phyloP scores from a whole-genome alignment of 2,329 filamentous ascomycete species.

The Neopestalotiopsis sp. region DNA sequence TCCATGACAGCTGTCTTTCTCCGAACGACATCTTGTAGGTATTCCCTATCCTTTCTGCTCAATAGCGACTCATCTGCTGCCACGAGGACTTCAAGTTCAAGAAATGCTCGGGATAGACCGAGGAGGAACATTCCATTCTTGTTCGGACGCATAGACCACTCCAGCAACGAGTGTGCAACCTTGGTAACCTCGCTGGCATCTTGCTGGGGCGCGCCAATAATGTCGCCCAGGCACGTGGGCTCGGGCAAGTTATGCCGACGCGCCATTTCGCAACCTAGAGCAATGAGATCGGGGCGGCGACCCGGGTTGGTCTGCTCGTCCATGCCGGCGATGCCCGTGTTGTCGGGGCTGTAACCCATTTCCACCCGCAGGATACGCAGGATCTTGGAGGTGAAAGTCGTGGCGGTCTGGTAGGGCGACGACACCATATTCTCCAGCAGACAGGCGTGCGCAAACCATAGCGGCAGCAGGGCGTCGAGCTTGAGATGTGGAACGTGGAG shows the following conservation, averaged over 20 bases:
- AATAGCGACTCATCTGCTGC: too few relatives aligned
- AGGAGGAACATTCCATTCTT: neutral
- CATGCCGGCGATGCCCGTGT: neutral
- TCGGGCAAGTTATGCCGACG: neutral
- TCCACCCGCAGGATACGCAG: neutral
- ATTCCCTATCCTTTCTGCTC: too few relatives aligned
- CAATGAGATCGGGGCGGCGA: neutral
- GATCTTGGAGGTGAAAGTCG: neutral
- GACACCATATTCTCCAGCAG: neutral
- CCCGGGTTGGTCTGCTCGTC: neutral
- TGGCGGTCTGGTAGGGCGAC: neutral
- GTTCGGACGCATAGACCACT: neutral
- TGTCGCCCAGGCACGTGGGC: neutral
- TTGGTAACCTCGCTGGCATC: neutral
- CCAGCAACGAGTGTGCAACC: neutral
- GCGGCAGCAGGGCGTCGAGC: neutral
- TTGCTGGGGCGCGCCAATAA: neutral
- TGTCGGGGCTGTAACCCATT: neutral
- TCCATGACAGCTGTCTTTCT: too few relatives aligned
- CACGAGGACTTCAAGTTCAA: too few relatives aligned
- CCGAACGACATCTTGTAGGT: too few relatives aligned
- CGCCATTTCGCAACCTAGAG: neutral
- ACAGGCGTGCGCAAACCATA: neutral
- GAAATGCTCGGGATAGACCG: neutral
- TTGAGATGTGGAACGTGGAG: neutral